These are phyloP conservation scores for Tylopilus sp. DNA, from an alignment of 768 basidiomycete species.

Conservation along the genomic window DNA sequence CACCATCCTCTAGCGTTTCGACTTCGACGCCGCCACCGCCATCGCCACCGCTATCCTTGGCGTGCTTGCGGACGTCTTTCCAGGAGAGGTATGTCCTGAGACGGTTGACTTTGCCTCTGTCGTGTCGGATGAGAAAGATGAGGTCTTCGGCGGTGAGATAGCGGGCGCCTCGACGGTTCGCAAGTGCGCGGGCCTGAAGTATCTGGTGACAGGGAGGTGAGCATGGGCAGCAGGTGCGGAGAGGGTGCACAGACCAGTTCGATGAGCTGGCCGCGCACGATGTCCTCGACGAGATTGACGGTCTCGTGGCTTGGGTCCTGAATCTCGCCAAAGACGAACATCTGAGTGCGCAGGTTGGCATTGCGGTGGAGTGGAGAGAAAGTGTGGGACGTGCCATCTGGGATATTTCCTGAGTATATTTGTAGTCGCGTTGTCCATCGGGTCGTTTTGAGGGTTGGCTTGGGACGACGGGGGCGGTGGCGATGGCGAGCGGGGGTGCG, in stretches of 20 bases:
- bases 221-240: not conserved
- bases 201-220: conserved; percentile 48
- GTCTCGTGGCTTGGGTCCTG: conserved; percentile 87
- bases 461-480: conserved; percentile 4
- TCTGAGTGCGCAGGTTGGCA: conserved; percentile 41
- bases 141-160: conserved; percentile 91
- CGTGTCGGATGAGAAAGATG: conserved; percentile 93
- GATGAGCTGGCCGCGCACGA: conserved; percentile 85
- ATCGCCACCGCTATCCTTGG: conserved; percentile 85
- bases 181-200: conserved; percentile 82
- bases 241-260: conserved; percentile 60
- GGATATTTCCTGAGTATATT: conserved; percentile 87
- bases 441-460: conserved; percentile 15
- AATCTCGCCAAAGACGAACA: conserved; percentile 97
- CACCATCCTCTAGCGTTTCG: conserved; percentile 79
- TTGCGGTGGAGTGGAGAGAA: not conserved
- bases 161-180: conserved; percentile 78
- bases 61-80: conserved; percentile 96
- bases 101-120: conserved; percentile 90
- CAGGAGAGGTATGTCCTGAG: conserved; percentile 91
- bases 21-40: conserved; percentile 79
- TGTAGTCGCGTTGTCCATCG: conserved; percentile 59
- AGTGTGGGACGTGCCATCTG: conserved; percentile 66
- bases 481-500: conserved; percentile 1
- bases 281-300: conserved; percentile 93